A percentile compares a stretch with the other conserved stretches of the same genome.
These are phyloP conservation scores for Mycothermus thermophilus DNA, from an alignment of 495 filamentous ascomycete genomes.

Conservation along the genomic window DNA sequence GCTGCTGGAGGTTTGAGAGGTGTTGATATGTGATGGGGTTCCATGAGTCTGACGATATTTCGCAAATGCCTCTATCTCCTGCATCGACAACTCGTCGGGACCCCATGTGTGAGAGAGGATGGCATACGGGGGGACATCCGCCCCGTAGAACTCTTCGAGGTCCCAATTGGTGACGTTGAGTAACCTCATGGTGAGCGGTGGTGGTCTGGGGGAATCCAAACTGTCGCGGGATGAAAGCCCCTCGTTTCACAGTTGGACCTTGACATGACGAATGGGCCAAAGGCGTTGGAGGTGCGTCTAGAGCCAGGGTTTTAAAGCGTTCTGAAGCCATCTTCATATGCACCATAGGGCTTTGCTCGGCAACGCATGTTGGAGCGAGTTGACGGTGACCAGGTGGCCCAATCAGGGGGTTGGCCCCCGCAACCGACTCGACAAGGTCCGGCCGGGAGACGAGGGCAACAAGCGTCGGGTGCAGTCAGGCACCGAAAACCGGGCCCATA, in stretches of 20 bases:
- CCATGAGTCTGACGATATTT: constrained; percentile 6
- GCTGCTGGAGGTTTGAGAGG: not conserved
- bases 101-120: constrained; percentile 35
- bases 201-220: no score
- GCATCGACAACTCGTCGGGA: constrained; percentile 20
- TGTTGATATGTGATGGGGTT: constrained; percentile 1
- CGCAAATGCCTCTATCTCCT: constrained; percentile 12
- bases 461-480: constrained; percentile 4
- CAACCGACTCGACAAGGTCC: no score
- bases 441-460: not conserved
- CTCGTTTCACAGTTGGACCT: no score
- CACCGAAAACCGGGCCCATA: constrained; percentile 3
- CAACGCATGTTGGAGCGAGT: constrained; percentile 11
- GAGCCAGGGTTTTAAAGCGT: no score
- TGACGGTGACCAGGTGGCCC: constrained; percentile 9
- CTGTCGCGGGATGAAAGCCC: no score
- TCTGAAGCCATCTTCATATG: no score
- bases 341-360: no score
- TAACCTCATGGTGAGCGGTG: no score
- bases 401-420: constrained; percentile 6
- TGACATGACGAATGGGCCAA: no score
- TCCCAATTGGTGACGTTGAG: constrained; percentile 23
- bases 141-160: constrained; percentile 21
- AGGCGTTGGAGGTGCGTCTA: no score
- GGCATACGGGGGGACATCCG: constrained; percentile 24